These are phyloP conservation scores for Saccharomyces pastorianus DNA, from an alignment of 1,139 yeast species.

Conservation along the genomic window DNA sequence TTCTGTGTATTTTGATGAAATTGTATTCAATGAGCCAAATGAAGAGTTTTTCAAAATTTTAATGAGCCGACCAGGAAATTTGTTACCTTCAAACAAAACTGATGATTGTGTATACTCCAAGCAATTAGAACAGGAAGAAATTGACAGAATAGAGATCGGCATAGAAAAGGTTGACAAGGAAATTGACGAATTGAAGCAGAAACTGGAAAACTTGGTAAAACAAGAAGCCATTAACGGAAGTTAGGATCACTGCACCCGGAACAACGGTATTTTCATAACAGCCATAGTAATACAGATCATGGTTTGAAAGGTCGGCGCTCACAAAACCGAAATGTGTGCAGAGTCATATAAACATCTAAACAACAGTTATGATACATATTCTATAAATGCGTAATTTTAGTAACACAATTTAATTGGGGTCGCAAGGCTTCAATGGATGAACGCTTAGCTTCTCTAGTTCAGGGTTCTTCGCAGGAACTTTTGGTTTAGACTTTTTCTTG, in stretches of 20 bases:
- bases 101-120: conserved; percentile 41
- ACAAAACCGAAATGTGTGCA: background rate
- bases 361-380: background rate
- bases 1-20: conserved; percentile 76
- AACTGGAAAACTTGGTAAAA: conserved; percentile 14
- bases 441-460: conserved; percentile 29
- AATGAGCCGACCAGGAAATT: conserved; percentile 66
- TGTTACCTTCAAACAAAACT: conserved; percentile 54
- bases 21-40: conserved; percentile 94
- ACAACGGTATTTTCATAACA: background rate
- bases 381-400: background rate
- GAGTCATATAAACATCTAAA: background rate
- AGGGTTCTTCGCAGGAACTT: conserved; percentile 22
- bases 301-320: background rate
- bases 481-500: conserved; percentile 10
- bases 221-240: background rate
- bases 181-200: conserved; percentile 44
- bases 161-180: conserved; percentile 53
- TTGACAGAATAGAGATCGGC: conserved; percentile 64
- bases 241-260: background rate
- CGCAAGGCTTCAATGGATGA: conserved; percentile 52
- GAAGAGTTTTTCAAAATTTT: conserved; percentile 69
- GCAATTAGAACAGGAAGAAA: conserved; percentile 67
- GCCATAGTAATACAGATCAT: background rate
- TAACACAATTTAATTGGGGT: conserved; percentile 36